Percentiles rank a stretch among this genome's conserved stretches.
These are phyloP conservation scores for Globisporangium carolinianum DNA, from an alignment of 352 stramenopile species.

Conservation along the genomic window DNA sequence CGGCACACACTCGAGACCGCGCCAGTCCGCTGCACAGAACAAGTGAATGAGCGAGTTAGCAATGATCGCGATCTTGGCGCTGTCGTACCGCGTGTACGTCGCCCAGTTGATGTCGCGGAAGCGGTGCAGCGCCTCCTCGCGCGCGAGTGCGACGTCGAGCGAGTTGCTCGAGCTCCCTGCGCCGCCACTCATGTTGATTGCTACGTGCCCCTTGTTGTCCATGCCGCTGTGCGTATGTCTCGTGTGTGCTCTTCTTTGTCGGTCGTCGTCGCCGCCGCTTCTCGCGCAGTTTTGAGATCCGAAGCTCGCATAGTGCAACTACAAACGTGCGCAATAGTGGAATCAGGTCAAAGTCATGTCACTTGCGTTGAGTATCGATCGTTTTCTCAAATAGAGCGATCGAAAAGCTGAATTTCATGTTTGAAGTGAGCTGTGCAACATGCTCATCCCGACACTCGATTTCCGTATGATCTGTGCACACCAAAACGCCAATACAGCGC, in stretches of 20 bases:
- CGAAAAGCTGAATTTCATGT: not conserved
- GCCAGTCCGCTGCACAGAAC: too few relatives aligned
- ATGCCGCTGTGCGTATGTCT: conserved; percentile 13
- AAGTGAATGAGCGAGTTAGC: not conserved
- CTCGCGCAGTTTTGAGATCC: not conserved
- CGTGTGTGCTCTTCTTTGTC: conserved; percentile 1
- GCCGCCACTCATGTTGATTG: conserved; percentile 52
- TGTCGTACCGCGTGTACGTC: conserved; percentile 72
- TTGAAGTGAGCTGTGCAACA: too few relatives aligned
- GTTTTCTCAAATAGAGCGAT: not conserved
- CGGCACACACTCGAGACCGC: not conserved
- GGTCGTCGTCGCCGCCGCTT: not conserved
- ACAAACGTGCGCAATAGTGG: not conserved
- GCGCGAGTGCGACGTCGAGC: conserved; percentile 65
- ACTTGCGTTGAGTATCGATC: not conserved
- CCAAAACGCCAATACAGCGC: too few relatives aligned
- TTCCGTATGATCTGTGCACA: too few relatives aligned
- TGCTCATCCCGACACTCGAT: too few relatives aligned
- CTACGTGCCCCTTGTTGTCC: conserved; percentile 59
- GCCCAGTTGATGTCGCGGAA: conserved; percentile 89
- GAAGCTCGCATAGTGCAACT: not conserved
- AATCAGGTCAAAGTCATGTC: not conserved
- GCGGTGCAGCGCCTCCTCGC: conserved; percentile 78
- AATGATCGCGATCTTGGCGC: not conserved
- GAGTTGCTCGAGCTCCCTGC: conserved; percentile 24